Evolutionary conservation across 2,329 filamentous ascomycete genomes (phyloP), one percentile per base, ranked within the genome.

Genomic region (Ceratocystis albifundus): DNA sequence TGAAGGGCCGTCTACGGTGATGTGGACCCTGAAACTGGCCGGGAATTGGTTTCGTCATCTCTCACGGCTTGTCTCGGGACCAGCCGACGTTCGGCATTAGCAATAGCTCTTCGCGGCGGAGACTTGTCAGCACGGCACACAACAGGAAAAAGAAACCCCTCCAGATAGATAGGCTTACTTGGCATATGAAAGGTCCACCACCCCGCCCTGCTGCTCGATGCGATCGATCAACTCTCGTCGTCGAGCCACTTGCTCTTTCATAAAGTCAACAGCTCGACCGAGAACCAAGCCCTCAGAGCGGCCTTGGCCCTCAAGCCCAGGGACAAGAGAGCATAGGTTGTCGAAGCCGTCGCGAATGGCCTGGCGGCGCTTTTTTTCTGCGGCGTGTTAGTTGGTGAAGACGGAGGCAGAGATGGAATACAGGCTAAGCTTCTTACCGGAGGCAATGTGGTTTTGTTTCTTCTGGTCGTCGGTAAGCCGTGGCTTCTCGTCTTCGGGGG

Each of bases 251-350:
- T 86, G 79, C 68, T 84, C 76, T 53, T 79, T 79, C 72, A 89
- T 86, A 69, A 80, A 87, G 15, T 87, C 84, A 36, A 88, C 83
- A 0, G 87, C 88, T 70, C 82, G 82, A 69, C 86, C 84, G 25
- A 96, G 79, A n/a, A 96, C 90, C 20, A 90, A 80, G 32, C 89
- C 89, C 74, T 96, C 91, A 69, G 89, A 94, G 59, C 90, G 85
- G 0, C 88, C 91, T 72, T 92, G 88, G 0, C 91, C 91, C 71
- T 89, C 83, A 65, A 95, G 80, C 0, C 89, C 90, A 0, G 91
- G 91, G 0, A 96, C 89, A 41, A 95, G 80, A 65, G 86, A 83
- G 17, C 89, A 89, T 30, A 96, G 81, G 44, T 86, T 83, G 74
- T 96, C 90, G 74, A 95, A 96, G 66, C 88, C 89, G 67, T 89